Conservation (phyloP, 202 grass and related monocot genomes). For the Sporobolus alterniflorus region DNA sequence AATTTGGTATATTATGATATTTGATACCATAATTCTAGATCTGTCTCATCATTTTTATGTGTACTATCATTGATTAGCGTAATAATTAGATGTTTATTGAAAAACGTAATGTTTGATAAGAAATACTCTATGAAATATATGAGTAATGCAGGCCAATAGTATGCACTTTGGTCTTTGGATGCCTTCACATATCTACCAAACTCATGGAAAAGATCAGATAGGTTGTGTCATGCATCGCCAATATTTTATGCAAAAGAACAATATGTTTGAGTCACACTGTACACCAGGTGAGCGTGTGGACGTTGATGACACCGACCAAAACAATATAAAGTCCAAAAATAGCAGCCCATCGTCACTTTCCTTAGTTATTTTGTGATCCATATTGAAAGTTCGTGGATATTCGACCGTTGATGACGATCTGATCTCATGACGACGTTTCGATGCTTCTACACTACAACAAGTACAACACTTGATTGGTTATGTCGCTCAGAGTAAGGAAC, state of each 20-base stretch:
- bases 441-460: conserved; percentile 57
- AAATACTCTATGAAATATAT: too few species aligned
- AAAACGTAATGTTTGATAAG: too few species aligned
- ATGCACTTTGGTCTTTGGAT: conserved; percentile 30
- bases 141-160: not conserved
- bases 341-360: conserved; percentile 26
- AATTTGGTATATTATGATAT: too few species aligned
- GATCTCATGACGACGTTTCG: conserved; percentile 40
- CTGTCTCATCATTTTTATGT: too few species aligned
- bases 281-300: conserved; percentile 44
- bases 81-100: too few species aligned
- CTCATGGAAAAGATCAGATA: conserved; percentile 10
- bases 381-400: conserved; percentile 47
- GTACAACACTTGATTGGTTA: conserved; percentile 35
- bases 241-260: conserved; percentile 52
- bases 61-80: too few species aligned
- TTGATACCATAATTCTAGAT: too few species aligned
- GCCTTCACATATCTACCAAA: conserved; percentile 15
- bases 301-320: conserved; percentile 21
- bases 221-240: conserved; percentile 14
- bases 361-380: conserved; percentile 32
- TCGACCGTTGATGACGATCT: conserved; percentile 33
- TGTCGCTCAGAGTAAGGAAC: conserved; percentile 24
- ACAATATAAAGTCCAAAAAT: conserved; percentile 20
- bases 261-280: conserved; percentile 25